Percentiles rank a stretch among this genome's conserved stretches.
Conservation (phyloP, 2,329 filamentous ascomycete species). For the Ceratocystis eucalypticola region DNA sequence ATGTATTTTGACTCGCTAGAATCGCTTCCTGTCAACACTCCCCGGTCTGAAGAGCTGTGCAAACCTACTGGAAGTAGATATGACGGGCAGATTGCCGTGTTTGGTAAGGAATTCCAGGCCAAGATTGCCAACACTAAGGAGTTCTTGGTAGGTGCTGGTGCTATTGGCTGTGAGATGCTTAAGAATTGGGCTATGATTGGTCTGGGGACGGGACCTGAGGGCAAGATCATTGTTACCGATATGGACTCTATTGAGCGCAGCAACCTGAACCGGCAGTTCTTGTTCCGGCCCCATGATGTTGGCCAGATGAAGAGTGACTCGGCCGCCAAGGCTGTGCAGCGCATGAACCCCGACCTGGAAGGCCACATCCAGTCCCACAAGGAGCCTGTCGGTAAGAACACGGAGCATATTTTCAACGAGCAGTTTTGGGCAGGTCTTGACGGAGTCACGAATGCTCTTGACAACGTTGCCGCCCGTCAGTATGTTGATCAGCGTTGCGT, state of each 20-base stretch:
- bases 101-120: constrained; percentile 84
- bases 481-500: constrained; percentile 95
- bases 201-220: constrained; percentile 72
- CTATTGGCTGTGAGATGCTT: constrained; percentile 96
- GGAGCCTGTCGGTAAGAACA: constrained; percentile 82
- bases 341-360: constrained; percentile 85
- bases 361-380: constrained; percentile 76
- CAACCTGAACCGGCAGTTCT: constrained; percentile 92
- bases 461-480: constrained; percentile 93
- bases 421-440: constrained; percentile 78
- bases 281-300: constrained; percentile 88
- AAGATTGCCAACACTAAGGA: constrained; percentile 83
- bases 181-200: constrained; percentile 99
- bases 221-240: constrained; percentile 84
- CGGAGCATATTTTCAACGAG: constrained; percentile 89
- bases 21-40: constrained; percentile 63
- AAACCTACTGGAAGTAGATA: constrained; percentile 75
- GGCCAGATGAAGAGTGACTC: constrained; percentile 94
- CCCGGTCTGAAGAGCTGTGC: constrained; percentile 75
- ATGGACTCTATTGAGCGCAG: constrained; percentile 99
- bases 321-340: constrained; percentile 75
- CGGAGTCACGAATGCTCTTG: constrained; percentile 88
- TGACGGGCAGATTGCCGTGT: constrained; percentile 93
- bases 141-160: constrained; percentile 90
- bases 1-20: constrained; percentile 98